phyloP scores from a whole-genome alignment of 345 rosid species.

The Lumnitzera littorea region DNA sequence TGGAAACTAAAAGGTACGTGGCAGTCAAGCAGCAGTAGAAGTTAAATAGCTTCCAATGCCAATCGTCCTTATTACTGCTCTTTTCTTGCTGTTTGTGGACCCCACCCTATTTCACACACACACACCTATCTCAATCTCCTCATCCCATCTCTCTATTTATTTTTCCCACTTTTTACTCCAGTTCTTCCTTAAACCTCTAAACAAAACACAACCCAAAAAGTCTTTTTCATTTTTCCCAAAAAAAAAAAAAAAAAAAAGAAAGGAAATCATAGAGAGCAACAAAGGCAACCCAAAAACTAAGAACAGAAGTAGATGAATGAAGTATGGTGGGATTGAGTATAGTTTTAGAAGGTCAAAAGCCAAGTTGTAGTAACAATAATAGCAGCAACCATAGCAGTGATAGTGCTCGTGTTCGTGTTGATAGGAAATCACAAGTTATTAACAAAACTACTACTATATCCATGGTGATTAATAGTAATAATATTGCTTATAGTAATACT shows the following conservation, averaged over 20 bases:
- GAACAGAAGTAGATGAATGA: constrained; percentile 7
- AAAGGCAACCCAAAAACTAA: no score
- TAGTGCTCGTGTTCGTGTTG: constrained; percentile 6
- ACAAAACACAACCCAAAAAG: neutral
- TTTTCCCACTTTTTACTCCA: neutral
- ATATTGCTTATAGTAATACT: no score
- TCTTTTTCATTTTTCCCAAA: no score
- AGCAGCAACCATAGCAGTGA: neutral
- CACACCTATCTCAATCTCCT: constrained; percentile 9
- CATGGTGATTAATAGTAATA: constrained; percentile 17
- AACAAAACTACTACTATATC: constrained; percentile 30
- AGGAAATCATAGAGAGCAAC: no score
- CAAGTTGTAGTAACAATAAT: neutral
- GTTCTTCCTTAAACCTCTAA: neutral
- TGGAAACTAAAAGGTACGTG: constrained; percentile 40
- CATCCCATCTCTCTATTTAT: constrained; percentile 20
- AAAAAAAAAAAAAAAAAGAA: neutral
- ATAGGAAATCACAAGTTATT: constrained; percentile 45
- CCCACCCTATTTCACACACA: no score
- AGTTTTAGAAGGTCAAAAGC: constrained; percentile 46
- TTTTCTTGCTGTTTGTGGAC: neutral
- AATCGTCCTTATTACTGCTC: constrained; percentile 43
- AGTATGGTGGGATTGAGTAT: constrained; percentile 83
- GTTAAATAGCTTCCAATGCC: constrained; percentile 41
- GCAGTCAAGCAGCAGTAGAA: constrained; percentile 37